These are phyloP conservation scores for Kalanchoe fedtschenkoi DNA, from an alignment of 164 flowering plant species.

Conservation along the genomic window DNA sequence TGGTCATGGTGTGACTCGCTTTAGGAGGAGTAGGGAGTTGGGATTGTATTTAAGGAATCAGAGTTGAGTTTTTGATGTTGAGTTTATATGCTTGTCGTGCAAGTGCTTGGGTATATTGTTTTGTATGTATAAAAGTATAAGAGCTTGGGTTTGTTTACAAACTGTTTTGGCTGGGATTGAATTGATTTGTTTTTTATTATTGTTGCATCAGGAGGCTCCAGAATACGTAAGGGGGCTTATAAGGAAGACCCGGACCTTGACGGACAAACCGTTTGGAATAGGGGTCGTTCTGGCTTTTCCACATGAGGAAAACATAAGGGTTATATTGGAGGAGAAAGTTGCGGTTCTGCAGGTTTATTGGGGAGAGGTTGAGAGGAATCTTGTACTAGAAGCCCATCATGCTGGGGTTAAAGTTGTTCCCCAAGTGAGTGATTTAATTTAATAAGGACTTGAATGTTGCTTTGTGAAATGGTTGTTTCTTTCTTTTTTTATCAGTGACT, in stretches of 20 bases:
- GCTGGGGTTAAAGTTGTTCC: constrained; percentile 80
- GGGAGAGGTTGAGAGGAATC: constrained; percentile 71
- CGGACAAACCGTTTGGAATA: constrained; percentile 78
- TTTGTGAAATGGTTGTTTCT: background rate
- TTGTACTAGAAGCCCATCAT: constrained; percentile 59
- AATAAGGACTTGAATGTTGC: background rate
- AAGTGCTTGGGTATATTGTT: no score
- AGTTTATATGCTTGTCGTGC: no score
- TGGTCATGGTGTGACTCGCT: no score
- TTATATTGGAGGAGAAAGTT: constrained; percentile 66
- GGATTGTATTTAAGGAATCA: no score
- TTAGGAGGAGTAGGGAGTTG: no score
- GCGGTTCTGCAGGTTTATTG: constrained; percentile 67
- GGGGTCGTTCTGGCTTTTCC: constrained; percentile 79
- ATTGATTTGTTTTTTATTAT: background rate
- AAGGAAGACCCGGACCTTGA: constrained; percentile 63
- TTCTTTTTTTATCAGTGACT: background rate
- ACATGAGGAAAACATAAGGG: constrained; percentile 62
- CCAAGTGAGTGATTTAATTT: constrained; percentile 44
- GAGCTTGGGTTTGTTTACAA: no score
- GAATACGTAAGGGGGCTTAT: constrained; percentile 61
- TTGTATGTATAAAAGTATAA: no score
- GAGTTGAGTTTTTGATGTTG: no score
- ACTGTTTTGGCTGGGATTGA: no score
- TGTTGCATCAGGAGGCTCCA: constrained; percentile 56